phyloP scores from a whole-genome alignment of 176 grass and related monocot genomes.

The Oryza meridionalis region DNA sequence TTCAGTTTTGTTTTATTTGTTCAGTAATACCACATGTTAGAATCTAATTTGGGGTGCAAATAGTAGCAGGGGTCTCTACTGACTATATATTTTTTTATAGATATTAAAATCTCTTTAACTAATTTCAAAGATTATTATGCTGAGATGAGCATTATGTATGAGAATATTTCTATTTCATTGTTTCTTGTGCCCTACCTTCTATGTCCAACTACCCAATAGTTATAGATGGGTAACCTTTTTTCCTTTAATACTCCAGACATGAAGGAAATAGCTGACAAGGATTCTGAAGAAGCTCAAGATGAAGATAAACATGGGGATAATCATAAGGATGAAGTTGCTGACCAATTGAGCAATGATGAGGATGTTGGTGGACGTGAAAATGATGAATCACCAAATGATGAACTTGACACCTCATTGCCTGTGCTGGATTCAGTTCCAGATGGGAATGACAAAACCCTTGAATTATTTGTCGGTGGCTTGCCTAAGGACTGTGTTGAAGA shows the following conservation, averaged over 20 bases:
- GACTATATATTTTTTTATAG: not conserved
- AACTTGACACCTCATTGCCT: slow-evolving; percentile 43
- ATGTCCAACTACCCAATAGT: not conserved
- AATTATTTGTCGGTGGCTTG: slow-evolving; percentile 76
- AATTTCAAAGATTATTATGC: not conserved
- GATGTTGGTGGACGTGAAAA: slow-evolving; percentile 28
- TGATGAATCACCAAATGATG: slow-evolving; percentile 29
- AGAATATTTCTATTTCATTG: slow-evolving; percentile 15
- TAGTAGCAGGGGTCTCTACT: not conserved
- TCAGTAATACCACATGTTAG: not conserved
- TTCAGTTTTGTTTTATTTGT: slow-evolving; percentile 29
- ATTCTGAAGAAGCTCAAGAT: slow-evolving; percentile 25
- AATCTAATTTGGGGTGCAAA: slow-evolving; percentile 10
- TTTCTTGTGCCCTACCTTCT: slow-evolving; percentile 11
- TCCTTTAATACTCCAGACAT: slow-evolving; percentile 32
- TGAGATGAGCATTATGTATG: not conserved
- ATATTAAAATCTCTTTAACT: not conserved
- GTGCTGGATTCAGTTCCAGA: slow-evolving; percentile 32
- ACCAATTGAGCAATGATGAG: slow-evolving; percentile 20
- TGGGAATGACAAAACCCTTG: slow-evolving; percentile 48
- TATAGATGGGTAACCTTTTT: slow-evolving; percentile 8
- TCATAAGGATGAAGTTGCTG: slow-evolving; percentile 14
- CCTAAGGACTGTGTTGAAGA: slow-evolving; percentile 62
- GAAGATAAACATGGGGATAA: slow-evolving; percentile 19
- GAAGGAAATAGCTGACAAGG: slow-evolving; percentile 28